Evolutionary conservation across 1,284 basidiomycete genomes (phyloP).

Genomic region (Meira nashicola): DNA sequence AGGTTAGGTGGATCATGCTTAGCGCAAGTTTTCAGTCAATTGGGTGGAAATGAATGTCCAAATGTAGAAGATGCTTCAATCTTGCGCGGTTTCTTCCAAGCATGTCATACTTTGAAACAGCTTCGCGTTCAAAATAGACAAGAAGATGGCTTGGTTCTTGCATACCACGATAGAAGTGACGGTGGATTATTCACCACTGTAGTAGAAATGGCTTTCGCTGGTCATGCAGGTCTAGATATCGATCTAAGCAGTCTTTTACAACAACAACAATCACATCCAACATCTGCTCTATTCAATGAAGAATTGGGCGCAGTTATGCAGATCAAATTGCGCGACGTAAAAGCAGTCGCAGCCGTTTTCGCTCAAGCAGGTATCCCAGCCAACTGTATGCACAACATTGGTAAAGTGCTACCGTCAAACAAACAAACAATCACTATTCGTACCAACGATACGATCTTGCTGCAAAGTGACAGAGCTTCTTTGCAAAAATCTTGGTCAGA

Average conservation of each 20-base stretch:
- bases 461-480: constrained; percentile 58
- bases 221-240: constrained; percentile 71
- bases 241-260: constrained; percentile 60
- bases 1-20: constrained; percentile 90
- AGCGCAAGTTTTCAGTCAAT: constrained; percentile 88
- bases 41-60: constrained; percentile 73
- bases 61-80: constrained; percentile 75
- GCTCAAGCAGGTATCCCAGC: constrained; percentile 68
- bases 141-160: constrained; percentile 68
- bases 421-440: constrained; percentile 62
- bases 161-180: constrained; percentile 97
- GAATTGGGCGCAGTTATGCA: constrained; percentile 92
- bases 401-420: constrained; percentile 55
- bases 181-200: constrained; percentile 88
- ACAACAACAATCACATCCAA: constrained; percentile 54
- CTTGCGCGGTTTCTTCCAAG: constrained; percentile 78
- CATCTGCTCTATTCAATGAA: constrained; percentile 81
- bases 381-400: constrained; percentile 69
- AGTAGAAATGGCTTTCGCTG: constrained; percentile 95
- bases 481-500: constrained; percentile 87
- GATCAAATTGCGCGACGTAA: constrained; percentile 65
- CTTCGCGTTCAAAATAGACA: constrained; percentile 50
- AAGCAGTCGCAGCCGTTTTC: constrained; percentile 64
- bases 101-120: constrained; percentile 66
- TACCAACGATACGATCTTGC: constrained; percentile 22